Evolutionary conservation across 345 rosid species (phyloP).

Genomic region (Populus euphratica): DNA sequence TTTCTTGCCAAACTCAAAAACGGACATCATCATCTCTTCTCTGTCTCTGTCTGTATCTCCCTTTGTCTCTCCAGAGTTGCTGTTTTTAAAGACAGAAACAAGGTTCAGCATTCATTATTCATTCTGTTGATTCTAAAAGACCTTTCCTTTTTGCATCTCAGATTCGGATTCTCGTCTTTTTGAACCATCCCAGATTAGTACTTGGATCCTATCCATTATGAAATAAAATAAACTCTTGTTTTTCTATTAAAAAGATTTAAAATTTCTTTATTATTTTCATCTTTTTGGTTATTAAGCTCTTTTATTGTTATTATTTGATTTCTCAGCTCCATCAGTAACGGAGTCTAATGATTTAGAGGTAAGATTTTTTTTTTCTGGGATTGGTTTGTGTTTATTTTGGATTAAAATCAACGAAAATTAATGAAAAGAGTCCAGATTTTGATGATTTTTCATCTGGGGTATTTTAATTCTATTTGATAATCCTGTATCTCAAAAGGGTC

Average conservation of each 20-base stretch:
- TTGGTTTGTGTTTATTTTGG: neutral
- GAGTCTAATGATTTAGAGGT: slow-evolving; percentile 3
- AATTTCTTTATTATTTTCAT: slow-evolving; percentile 13
- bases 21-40: slow-evolving; percentile 15
- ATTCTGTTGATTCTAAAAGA: neutral
- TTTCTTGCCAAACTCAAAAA: slow-evolving; percentile 24
- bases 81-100: slow-evolving; percentile 28
- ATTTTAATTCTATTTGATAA: neutral
- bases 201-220: slow-evolving; percentile 38
- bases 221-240: neutral
- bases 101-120: neutral
- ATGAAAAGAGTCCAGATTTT: neutral
- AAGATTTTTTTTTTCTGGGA: neutral
- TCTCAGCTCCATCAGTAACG: slow-evolving; percentile 8
- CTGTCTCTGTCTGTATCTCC: slow-evolving; percentile 35
- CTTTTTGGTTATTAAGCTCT: neutral
- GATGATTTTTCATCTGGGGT: neutral
- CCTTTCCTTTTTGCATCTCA: neutral
- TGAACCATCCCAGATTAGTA: slow-evolving; percentile 17
- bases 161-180: slow-evolving; percentile 40
- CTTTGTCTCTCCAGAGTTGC: slow-evolving; percentile 28
- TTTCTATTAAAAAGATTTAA: slow-evolving; percentile 20
- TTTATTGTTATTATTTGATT: neutral
- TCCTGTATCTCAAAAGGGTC: neutral
- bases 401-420: neutral